Evolutionary conservation across 176 grass and related monocot species (phyloP), one percentile per base, ranked within the genome.

Genomic region (Aegilops sharonensis): DNA sequence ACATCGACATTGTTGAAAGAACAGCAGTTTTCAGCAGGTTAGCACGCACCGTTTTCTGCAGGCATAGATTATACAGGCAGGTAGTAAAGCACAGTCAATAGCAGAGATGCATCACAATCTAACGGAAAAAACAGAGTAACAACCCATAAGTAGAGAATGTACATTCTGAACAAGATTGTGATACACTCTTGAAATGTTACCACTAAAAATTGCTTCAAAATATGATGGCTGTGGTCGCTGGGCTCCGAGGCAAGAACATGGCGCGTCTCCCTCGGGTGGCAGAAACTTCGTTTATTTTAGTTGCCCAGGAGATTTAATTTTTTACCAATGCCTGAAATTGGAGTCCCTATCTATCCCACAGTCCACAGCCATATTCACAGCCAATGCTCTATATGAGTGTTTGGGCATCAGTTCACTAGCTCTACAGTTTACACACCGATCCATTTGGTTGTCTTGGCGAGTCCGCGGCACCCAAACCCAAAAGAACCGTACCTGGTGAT

Each of bases 1-100:
- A 68, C 9, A 90, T 90, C 15, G 78, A 77, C 68, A 87, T 75
- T 45, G 82, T 83, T 77, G 87, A 84, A 82, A 91, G 17, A 75
- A 86, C 4, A 82, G 81, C 42, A 56, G 85, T 72, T 83, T 64
- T 89, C 60, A 84, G 68, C 34, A 94, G 75, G 39, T 63, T 54
- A 1, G 62, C 35, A 27, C 42, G 10, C 20, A 18, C 78, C 34
- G 64, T 78, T 79, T 89, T 87, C 93, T 92, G 87, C 75, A 86
- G 39, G 14, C 56, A 66, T 9, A 78, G n/a, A 70, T 82, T 81
- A 42, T 67, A 75, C 6, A 43, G 61, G 37, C n/a, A 86, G 20
- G 67, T 31, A 48, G 68, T 27, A 76, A 72, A 9, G 2, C 4
- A 21, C 2, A 7, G 68, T 50, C 36, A 75, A 47, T 61, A 37